Base-by-base conservation (phyloP, 2,329 filamentous ascomycete genomes). In the Colletotrichum eremochloae region DNA sequence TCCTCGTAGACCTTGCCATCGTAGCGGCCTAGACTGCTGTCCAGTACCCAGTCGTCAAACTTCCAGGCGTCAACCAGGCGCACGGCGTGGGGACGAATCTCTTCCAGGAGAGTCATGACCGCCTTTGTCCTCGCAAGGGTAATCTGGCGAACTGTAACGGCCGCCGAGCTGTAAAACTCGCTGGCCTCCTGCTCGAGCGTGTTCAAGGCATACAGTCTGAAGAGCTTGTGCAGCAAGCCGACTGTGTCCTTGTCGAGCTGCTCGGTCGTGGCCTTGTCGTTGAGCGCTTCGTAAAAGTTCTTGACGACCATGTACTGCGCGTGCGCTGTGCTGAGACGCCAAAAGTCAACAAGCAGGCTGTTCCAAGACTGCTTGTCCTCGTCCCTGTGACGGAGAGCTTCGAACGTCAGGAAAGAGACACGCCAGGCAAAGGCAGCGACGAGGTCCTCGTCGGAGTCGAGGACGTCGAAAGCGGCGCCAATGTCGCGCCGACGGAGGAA, bases 1-100 rank as follows among this genome's bases (percentile, higher is more conserved):
- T 94, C 93, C 79, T 93, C 91, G 76, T 95, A 95, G 1, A 94
- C 93, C 76, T 92, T 91, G 29, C 93, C 93, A 73, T 95, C 93
- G 55, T 88, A 88, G 1, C 92, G 85, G 1, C 93, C 93, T 50
- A 95, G 80, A 70, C 89, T 90, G 76, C 88, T 91, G 79, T 95
- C 92, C 2, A 95, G 86, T 76, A 93, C 91, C 91, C 91, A 95
- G 79, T 95, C 93, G 1, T 92, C 90, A 81, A 95, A 93, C 72
- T 89, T 88, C 93, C 93, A 95, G 0, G 91, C 85, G 77, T 95
- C 93, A 0, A 94, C 92, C 14, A 95, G 82, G 14, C 89, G 82
- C 18, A 95, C 86, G 0, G 93, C 92, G 78, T 95, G 93, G 3
- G 93, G 93, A 7, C 93, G 86, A 72, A 95, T 90, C 74, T 94